Percentiles rank a stretch among this genome's conserved stretches.
phyloP scores from a whole-genome alignment of 2,329 filamentous ascomycete species.

The Talaromyces atroroseus region DNA sequence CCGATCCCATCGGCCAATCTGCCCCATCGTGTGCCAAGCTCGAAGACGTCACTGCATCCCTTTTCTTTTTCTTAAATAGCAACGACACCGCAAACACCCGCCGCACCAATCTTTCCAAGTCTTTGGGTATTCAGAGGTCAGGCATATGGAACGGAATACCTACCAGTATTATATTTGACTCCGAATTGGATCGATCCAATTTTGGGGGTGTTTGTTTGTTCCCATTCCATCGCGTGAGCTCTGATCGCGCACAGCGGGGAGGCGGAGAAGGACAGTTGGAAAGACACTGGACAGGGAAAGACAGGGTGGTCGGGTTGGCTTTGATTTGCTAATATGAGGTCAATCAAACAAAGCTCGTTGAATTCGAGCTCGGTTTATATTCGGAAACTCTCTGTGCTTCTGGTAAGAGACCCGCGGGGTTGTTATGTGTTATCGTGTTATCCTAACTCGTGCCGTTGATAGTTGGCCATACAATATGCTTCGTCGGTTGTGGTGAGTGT shows the following conservation, averaged over 20 bases:
- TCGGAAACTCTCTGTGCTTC: conserved; percentile 24
- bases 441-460: background rate
- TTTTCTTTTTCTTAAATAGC: background rate
- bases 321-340: background rate
- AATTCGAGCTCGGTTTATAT: background rate
- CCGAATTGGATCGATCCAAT: background rate
- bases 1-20: background rate
- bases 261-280: background rate
- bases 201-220: background rate
- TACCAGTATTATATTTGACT: background rate
- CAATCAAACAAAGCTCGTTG: background rate
- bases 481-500: conserved; percentile 39
- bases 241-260: background rate
- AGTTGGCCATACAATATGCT: conserved; percentile 42
- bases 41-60: background rate
- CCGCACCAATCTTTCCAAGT: background rate
- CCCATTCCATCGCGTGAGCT: background rate
- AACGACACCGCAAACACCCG: background rate
- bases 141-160: background rate
- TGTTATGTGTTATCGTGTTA: background rate
- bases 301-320: background rate
- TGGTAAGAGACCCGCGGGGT: conserved; percentile 28
- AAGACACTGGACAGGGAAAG: background rate
- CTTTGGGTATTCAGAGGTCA: background rate
- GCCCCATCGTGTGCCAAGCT: background rate